Evolutionary conservation across 2,329 filamentous ascomycete genomes (phyloP).

Genomic region (Fusarium annulatum): DNA sequence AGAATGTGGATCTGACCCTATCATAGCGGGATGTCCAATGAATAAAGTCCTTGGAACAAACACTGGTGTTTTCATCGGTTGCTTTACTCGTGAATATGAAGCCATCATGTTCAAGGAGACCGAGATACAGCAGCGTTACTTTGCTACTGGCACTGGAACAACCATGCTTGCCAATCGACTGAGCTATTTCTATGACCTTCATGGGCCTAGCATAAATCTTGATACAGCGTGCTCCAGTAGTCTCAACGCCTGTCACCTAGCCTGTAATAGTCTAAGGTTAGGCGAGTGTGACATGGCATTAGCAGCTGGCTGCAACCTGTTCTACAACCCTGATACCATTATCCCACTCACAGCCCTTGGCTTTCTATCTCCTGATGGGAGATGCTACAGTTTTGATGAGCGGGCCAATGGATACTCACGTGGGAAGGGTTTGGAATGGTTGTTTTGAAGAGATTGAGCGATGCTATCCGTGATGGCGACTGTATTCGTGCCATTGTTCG

Average conservation of each 20-base stretch:
- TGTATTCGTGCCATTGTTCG: conserved; percentile 5
- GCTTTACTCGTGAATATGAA: conserved; percentile 10
- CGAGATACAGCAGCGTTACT: conserved; percentile 2
- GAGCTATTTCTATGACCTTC: conserved; percentile 8
- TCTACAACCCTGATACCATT: conserved; percentile 8
- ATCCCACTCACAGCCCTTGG: conserved; percentile 2
- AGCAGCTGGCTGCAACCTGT: conserved; percentile 1
- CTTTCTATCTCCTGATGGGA: conserved; percentile 2
- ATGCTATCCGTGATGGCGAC: not conserved
- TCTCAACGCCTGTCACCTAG: conserved; percentile 1
- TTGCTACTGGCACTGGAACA: conserved; percentile 4
- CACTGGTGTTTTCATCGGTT: conserved; percentile 10
- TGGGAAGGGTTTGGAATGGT: not conserved
- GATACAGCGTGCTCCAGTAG: conserved; percentile 6
- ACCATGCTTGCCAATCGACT: conserved; percentile 14
- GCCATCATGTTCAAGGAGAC: conserved; percentile 12
- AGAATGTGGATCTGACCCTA: not conserved
- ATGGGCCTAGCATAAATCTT: conserved; percentile 4
- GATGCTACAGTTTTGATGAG: not conserved
- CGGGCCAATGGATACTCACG: conserved; percentile 1
- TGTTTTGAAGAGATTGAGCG: not conserved
- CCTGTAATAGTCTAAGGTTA: not conserved
- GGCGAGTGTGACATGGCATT: conserved; percentile 10
- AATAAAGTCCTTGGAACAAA: not conserved
- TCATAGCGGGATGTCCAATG: not conserved